Evolutionary conservation across 2,329 filamentous ascomycete species (phyloP).

Genomic region (Cordyceps tenuipes): DNA sequence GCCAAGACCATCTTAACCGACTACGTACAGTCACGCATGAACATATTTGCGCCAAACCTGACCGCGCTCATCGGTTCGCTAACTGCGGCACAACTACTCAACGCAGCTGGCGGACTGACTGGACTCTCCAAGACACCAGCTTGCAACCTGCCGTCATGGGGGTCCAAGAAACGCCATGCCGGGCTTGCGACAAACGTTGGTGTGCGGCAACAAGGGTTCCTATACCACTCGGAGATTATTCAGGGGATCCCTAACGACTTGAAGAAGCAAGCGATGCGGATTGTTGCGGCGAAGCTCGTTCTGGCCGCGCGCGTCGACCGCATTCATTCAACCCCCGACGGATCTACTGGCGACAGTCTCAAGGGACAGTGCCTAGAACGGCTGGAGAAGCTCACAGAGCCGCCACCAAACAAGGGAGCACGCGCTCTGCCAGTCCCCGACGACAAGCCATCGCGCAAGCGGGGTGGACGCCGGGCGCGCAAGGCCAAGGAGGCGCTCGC

Average conservation of each 20-base stretch:
- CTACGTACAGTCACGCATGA: conserved; percentile 96
- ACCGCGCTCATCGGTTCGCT: conserved; percentile 85
- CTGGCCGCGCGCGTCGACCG: conserved; percentile 89
- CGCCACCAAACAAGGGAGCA: conserved; percentile 78
- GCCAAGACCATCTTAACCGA: conserved; percentile 82
- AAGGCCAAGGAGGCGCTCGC: conserved; percentile 96
- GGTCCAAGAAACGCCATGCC: conserved; percentile 76
- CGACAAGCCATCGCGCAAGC: conserved; percentile 88
- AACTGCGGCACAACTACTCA: conserved; percentile 92
- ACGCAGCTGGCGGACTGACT: conserved; percentile 80
- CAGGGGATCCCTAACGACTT: conserved; percentile 75
- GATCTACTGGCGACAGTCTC: conserved; percentile 73
- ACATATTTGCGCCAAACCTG: conserved; percentile 87
- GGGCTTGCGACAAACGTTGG: conserved; percentile 91
- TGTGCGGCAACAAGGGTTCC: conserved; percentile 82
- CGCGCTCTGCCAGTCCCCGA: conserved; percentile 86
- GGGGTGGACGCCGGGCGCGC: conserved; percentile 78
- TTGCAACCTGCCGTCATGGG: conserved; percentile 85
- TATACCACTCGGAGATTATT: conserved; percentile 88
- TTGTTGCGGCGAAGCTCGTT: conserved; percentile 86
- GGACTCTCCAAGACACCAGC: conserved; percentile 87
- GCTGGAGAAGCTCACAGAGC: conserved; percentile 86
- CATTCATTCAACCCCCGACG: conserved; percentile 72
- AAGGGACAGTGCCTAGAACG: conserved; percentile 76
- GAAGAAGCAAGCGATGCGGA: conserved; percentile 89